Percentiles rank a stretch among this genome's conserved stretches.
Conservation (phyloP, 2,329 filamentous ascomycete species). For the Ilyonectria mors-panacis region DNA sequence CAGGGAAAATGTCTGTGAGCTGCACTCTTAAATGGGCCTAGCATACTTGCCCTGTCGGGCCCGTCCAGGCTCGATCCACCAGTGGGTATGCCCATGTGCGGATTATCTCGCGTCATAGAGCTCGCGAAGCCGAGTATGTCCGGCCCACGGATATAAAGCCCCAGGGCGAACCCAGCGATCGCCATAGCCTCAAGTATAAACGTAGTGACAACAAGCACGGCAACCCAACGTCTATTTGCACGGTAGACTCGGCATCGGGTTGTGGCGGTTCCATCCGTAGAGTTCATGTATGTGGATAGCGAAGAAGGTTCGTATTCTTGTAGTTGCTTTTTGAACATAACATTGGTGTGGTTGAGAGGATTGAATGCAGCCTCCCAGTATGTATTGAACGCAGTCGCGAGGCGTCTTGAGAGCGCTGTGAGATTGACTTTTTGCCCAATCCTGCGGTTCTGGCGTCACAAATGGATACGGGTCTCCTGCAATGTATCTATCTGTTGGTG, state of each 20-base stretch:
- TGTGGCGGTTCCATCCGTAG: neutral
- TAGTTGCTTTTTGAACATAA: neutral
- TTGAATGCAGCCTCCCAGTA: constrained; percentile 23
- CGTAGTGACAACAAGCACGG: constrained; percentile 13
- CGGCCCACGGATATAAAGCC: constrained; percentile 19
- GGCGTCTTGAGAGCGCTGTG: constrained; percentile 15
- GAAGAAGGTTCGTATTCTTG: neutral
- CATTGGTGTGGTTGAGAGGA: neutral
- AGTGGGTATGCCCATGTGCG: constrained; percentile 4
- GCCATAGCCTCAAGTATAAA: constrained; percentile 15
- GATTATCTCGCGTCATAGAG: constrained; percentile 30
- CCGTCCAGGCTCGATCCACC: constrained; percentile 28
- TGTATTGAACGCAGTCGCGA: constrained; percentile 29
- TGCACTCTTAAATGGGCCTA: constrained; percentile 22
- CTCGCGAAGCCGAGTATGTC: constrained; percentile 33
- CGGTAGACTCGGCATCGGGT: neutral
- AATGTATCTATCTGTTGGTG: constrained; percentile 23
- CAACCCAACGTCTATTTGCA: constrained; percentile 21
- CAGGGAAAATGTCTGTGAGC: constrained; percentile 17
- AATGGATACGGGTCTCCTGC: constrained; percentile 4
- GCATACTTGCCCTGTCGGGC: constrained; percentile 12
- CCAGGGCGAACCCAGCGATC: constrained; percentile 1
- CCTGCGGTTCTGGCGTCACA: neutral
- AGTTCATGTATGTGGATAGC: neutral
- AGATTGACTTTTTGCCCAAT: constrained; percentile 10